Base-by-base conservation (phyloP, 768 basidiomycete genomes). In the Termitomyces eurrhizus region DNA sequence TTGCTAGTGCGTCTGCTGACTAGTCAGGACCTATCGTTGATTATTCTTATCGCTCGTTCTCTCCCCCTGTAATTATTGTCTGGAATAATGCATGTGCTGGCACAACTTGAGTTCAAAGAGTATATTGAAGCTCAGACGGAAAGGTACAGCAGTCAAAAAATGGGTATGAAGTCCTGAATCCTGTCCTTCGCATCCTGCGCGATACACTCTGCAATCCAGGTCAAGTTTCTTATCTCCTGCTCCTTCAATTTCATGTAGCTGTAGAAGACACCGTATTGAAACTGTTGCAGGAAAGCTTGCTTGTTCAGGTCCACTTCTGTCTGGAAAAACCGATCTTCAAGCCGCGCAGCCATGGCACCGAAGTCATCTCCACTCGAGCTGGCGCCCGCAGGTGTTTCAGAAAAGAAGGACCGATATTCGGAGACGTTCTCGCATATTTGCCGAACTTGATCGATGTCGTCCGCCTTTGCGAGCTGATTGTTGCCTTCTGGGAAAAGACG, bases 151-250 rank as follows among this genome's bases (percentile, higher is more conserved):
- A 8, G 53, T 85, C 77, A 95, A 72, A 93, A 93, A 63, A 93
- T 89, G 67, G 92, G 88, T 80, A 95, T 94, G 76, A 88, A 95
- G 75, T 96, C 93, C 70, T 93, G 88, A 77, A 98, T 94, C 77
- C 96, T 86, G 69, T 97, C 93, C 74, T 89, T 87, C 48, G 95
- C 94, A 76, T 96, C 89, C 79, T 98, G 96, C 9, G 95, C 95
- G 67, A 98, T 97, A 74, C 96, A 98, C 78, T 98, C 96, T 57
- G 94, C 93, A 75, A 97, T 95, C 93, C 92, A 94, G 33, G 90
- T 92, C 67, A 95, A 68, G 67, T 90, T 93, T 63, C 92, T 80
- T 62, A 93, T 90, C 76, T 95, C 92, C 78, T 93, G 90, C 75
- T 94, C 92, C 79, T 92, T 93, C 75, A 93, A 76, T 75, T 92